Evolutionary conservation across 768 basidiomycete genomes (phyloP).

Genomic region (Udeniomyces megalosporus): DNA sequence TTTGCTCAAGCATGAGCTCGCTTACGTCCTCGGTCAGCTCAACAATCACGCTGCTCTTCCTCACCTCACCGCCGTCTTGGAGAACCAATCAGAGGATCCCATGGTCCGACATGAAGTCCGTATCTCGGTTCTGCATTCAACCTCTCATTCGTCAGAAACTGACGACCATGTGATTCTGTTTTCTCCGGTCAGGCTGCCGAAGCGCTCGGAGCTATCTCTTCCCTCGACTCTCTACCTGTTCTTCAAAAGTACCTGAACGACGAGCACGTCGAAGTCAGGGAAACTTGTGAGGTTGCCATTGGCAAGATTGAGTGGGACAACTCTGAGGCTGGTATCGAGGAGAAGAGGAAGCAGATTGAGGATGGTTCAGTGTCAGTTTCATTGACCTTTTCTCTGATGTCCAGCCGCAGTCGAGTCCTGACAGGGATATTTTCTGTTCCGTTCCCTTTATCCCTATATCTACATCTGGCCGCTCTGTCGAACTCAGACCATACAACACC

Average conservation of each 20-base stretch:
- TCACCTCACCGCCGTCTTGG: slow-evolving; percentile 57
- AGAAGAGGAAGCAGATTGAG: neutral
- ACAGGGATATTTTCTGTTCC: neutral
- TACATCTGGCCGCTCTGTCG: too few species aligned
- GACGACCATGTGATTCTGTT: neutral
- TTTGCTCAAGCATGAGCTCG: slow-evolving; percentile 87
- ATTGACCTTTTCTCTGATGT: neutral
- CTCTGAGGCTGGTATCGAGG: slow-evolving; percentile 28
- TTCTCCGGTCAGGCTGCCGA: slow-evolving; percentile 63
- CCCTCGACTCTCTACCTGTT: slow-evolving; percentile 46
- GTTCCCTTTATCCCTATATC: neutral
- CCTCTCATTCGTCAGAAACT: too few species aligned
- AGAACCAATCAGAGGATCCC: slow-evolving; percentile 55
- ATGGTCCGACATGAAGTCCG: slow-evolving; percentile 96
- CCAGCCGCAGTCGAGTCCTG: neutral
- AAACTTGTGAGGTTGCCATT: slow-evolving; percentile 94
- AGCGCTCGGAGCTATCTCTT: slow-evolving; percentile 87
- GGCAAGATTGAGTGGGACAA: slow-evolving; percentile 84
- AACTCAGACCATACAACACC: slow-evolving; percentile 53
- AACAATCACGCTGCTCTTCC: slow-evolving; percentile 56
- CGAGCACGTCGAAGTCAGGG: slow-evolving; percentile 47
- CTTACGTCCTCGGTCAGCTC: slow-evolving; percentile 92
- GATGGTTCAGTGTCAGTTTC: slow-evolving; percentile 22
- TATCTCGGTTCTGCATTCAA: neutral
- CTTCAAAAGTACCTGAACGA: slow-evolving; percentile 58